Percentiles rank a stretch among this genome's conserved stretches.
Conservation (phyloP, 2,329 filamentous ascomycete species). For the Aureobasidium namibiae region DNA sequence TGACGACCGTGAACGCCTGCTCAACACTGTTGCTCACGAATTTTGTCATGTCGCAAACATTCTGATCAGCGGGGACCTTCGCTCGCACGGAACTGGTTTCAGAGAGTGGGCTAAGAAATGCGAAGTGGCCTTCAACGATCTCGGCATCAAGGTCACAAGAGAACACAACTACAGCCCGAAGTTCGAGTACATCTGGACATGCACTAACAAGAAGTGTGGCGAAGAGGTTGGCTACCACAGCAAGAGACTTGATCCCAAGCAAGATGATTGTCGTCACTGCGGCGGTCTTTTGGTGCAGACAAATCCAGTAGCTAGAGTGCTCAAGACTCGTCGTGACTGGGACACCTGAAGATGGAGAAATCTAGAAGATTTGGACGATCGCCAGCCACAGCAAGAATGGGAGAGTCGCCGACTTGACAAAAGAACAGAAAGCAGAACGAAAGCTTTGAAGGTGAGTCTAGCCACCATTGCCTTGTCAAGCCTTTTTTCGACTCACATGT, state of each 20-base stretch:
- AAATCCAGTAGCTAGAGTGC: conserved; percentile 45
- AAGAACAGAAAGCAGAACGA: background rate
- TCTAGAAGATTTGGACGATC: background rate
- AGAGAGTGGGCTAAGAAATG: conserved; percentile 61
- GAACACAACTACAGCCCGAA: conserved; percentile 84
- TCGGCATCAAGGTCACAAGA: conserved; percentile 71
- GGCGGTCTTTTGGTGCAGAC: conserved; percentile 61
- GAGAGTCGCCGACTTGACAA: background rate
- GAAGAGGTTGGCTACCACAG: conserved; percentile 74
- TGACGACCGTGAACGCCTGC: conserved; percentile 62
- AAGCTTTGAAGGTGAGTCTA: background rate
- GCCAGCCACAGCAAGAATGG: background rate
- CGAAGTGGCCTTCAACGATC: conserved; percentile 48
- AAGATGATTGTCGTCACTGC: conserved; percentile 71
- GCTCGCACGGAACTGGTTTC: conserved; percentile 69
- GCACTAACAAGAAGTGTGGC: conserved; percentile 42
- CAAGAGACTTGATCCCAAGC: conserved; percentile 66
- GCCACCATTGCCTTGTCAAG: background rate
- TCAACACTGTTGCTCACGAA: conserved; percentile 91
- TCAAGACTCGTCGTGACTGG: background rate
- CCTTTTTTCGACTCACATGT: background rate
- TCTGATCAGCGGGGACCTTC: conserved; percentile 68
- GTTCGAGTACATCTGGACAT: conserved; percentile 36
- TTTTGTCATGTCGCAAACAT: conserved; percentile 92
- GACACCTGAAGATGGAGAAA: background rate